Base-by-base conservation (phyloP, 768 basidiomycete genomes). In the Lactifluus hygrophoroides region DNA sequence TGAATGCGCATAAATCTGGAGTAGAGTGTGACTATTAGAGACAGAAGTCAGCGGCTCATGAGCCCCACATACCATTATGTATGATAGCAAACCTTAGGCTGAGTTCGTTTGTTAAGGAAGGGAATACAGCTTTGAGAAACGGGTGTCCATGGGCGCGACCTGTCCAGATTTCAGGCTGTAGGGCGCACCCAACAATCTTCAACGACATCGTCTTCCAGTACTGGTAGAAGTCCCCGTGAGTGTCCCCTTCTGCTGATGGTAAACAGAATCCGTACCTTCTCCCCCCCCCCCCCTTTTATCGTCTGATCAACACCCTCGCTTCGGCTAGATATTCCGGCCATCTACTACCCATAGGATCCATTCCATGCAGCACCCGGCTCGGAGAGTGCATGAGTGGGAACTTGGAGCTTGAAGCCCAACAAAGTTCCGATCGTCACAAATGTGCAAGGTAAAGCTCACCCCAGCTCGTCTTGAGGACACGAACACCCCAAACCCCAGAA, bases 221-320 rank as follows among this genome's bases (percentile, higher is more conserved):
- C 32, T 23, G n/a, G n/a, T n/a, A n/a, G 28, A 11, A 21, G 45
- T 21, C 17, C 25, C 2, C 5, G 23, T 58, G 35, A 28, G 10
- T 13, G 14, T 35, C 35, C 1, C 14, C 35, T 14, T 4, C 11
- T 1, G 35, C 14, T 19, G 23, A 23, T 8, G 34, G 6, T 14
- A 38, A 44, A 32, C 1, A 46, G 37, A 21, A 21, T 13, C 25
- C 57, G 21, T 49, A 52, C 60, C 46, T 49, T 57, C 27, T 27
- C n/a, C 25, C 51, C 51, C 23, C 37, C 51, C 13, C 38, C 2
- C 51, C 38, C n/a, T 49, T 27, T 23, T 61, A 61, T 35, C 25
- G 51, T 32, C 58, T 54, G 51, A 54, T 44, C 46, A 58, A 28
- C n/a, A 53, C n/a, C n/a, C n/a, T n/a, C n/a, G n/a, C n/a, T n/a